Conservation (phyloP, 2,329 filamentous ascomycete species). For the Colletotrichum costaricense region DNA sequence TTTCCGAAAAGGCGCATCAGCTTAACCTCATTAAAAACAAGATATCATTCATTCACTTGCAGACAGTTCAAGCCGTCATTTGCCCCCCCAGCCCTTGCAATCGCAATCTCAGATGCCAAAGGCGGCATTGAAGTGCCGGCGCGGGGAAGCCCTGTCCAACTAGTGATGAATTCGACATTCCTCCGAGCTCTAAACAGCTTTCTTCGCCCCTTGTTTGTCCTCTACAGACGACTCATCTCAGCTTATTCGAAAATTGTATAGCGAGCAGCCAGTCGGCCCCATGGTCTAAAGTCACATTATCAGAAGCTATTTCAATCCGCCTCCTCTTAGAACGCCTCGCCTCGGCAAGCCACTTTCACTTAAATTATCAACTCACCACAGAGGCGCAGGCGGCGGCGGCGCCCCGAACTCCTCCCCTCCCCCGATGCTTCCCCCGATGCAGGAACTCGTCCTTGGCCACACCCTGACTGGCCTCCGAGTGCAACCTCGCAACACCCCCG, state of each 20-base stretch:
- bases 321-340: background rate
- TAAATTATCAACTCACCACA: too few relatives aligned
- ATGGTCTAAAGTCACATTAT: background rate
- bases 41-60: background rate
- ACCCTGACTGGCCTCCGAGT: constrained; percentile 5
- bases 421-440: constrained; percentile 19
- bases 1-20: too few relatives aligned
- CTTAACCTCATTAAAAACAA: too few relatives aligned
- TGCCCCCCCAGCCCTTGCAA: background rate
- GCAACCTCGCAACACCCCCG: constrained; percentile 5
- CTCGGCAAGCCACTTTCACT: constrained; percentile 1
- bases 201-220: too few relatives aligned
- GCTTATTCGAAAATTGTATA: too few relatives aligned
- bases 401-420: too few relatives aligned
- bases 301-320: constrained; percentile 2
- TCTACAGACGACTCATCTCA: too few relatives aligned
- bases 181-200: background rate
- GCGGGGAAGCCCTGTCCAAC: background rate
- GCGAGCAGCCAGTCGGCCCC: background rate
- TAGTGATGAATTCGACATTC: background rate
- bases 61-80: background rate
- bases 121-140: constrained; percentile 1
- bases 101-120: background rate
- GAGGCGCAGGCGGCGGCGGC: too few relatives aligned
- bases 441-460: constrained; percentile 26